These are phyloP conservation scores for Microdochium paspali DNA, from an alignment of 2,329 filamentous ascomycete species.

Conservation along the genomic window DNA sequence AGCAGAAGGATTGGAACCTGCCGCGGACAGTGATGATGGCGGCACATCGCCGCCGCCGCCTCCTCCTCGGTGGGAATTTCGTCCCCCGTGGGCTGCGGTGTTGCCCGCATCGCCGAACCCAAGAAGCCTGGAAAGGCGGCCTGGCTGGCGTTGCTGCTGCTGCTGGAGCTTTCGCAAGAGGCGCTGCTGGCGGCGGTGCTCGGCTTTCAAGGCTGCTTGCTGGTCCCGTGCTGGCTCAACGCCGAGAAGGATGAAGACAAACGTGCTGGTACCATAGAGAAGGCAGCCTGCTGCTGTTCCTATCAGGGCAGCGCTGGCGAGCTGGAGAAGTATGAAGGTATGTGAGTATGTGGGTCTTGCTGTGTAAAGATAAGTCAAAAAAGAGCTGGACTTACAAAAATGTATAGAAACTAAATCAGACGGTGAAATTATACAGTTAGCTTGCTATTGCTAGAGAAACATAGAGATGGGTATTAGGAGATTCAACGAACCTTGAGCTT, in stretches of 20 bases:
- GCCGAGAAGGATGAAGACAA: conserved; percentile 17
- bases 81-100: not conserved
- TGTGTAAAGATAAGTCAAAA: too few relatives aligned
- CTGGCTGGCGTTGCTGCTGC: not conserved
- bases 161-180: not conserved
- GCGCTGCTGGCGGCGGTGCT: not conserved
- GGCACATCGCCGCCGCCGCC: too few relatives aligned
- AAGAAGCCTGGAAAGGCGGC: not conserved
- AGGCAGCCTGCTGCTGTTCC: conserved; percentile 14
- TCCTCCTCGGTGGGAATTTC: not conserved
- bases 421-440: not conserved
- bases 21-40: not conserved
- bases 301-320: conserved; percentile 18
- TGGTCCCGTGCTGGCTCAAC: conserved; percentile 10
- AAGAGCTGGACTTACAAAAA: conserved; percentile 16
- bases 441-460: too few relatives aligned
- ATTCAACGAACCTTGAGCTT: conserved; percentile 17
- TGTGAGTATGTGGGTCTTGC: too few relatives aligned
- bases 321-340: conserved; percentile 8
- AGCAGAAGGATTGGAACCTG: not conserved
- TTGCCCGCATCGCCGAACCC: not conserved
- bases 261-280: conserved; percentile 15
- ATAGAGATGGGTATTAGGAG: conserved; percentile 1
- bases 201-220: not conserved
- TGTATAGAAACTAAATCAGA: conserved; percentile 16